A percentile compares a stretch with the other conserved stretches of the same genome.
These are phyloP conservation scores for Fusarium pininemorale DNA, from an alignment of 2,329 filamentous ascomycete species.

Conservation along the genomic window DNA sequence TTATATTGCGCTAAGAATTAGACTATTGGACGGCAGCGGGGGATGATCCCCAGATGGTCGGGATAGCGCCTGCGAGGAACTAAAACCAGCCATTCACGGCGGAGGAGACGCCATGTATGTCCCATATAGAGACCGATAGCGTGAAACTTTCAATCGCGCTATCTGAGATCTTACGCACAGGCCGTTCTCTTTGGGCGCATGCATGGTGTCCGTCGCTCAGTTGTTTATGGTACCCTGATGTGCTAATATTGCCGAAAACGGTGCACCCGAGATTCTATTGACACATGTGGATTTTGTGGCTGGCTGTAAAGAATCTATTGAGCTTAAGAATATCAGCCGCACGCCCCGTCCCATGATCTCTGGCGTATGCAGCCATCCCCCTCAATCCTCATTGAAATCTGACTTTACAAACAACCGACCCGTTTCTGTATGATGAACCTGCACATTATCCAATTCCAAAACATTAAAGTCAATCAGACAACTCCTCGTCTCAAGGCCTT, in stretches of 20 bases:
- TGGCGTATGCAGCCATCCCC: background rate
- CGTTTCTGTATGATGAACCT: background rate
- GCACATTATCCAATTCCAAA: background rate
- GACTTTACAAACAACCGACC: background rate
- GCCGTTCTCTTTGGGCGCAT: too few relatives aligned
- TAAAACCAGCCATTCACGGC: background rate
- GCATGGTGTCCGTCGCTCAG: fast-evolving
- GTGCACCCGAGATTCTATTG: fast-evolving
- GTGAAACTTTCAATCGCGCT: fast-evolving
- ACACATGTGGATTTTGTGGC: fast-evolving
- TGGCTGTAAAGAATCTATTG: background rate
- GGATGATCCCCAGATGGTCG: background rate
- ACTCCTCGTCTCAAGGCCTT: too few relatives aligned
- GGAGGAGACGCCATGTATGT: fast-evolving
- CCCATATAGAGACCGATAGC: fast-evolving
- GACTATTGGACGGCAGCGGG: background rate
- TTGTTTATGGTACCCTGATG: background rate
- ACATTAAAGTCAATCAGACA: background rate
- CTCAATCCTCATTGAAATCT: background rate
- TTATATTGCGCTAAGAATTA: background rate
- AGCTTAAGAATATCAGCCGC: background rate
- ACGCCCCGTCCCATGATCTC: background rate
- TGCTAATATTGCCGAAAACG: background rate
- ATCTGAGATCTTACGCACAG: background rate
- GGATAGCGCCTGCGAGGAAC: background rate